Evolutionary conservation across 2,329 filamentous ascomycete genomes (phyloP), one percentile per base, ranked within the genome.

Genomic region (Talaromyces funiculosus): DNA sequence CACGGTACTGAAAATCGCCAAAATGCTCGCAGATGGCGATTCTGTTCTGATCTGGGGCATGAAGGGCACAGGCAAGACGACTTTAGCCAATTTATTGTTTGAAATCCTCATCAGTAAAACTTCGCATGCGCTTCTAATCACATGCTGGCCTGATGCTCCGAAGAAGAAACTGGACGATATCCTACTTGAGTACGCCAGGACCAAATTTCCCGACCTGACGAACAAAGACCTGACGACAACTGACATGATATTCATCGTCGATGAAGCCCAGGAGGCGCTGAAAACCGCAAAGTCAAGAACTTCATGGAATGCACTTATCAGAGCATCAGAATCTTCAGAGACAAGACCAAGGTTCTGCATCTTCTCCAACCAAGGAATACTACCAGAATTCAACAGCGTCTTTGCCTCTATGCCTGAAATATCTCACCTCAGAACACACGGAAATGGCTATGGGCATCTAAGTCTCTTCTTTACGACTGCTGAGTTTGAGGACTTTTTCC

Each of bases 1-100:
- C 4, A 61, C 59, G 1, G 45, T 61, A 1, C 22, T 18, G 20
- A 33, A 33, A 18, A 57, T 57, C 8, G 26, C 54, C 5, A 4
- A 29, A 14, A 12, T 57, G 10, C 37, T 61, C 14, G 20, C 38
- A 2, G 31, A 45, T 8, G 29, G 26, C 24, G 14, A 49, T 22
- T 40, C 53, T 4, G 45, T 61, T 26, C 40, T 57, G 9, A 61
- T 61, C 14, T 61, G 59, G 53, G 59, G 59, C 1, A 22, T 29
- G 18, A 35, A 45, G 3, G 53, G 54, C 4, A 57, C 54, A 3
- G 54, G 59, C 7, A 61, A 61, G 7, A 53, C 43, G 1, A 61
- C 54, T 2, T 16, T 57, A 2, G 59, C 53, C 3, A 29, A 29
- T 22, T 31, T 54, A 5, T n/a, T 57, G 2, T 53, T 12, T n/a